Base-by-base conservation (phyloP, 2,329 filamentous ascomycete genomes). In the Fusarium annulatum region DNA sequence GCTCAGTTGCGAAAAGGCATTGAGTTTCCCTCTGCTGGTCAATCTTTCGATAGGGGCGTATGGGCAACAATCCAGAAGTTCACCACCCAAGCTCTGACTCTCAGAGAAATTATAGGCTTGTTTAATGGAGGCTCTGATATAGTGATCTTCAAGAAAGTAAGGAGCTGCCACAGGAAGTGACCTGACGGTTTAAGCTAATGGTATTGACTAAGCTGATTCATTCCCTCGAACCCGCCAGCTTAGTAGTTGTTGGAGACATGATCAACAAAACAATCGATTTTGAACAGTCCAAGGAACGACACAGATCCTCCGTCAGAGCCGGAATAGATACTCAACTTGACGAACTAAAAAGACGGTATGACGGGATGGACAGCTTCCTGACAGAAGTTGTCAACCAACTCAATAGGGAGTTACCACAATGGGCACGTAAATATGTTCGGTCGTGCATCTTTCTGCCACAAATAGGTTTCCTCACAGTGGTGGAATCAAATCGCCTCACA, bases 381-480 rank as follows among this genome's bases (percentile, higher is more conserved):
- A 91, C 89, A 5, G 82, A 90, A 60, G 89, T 94, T 4, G 91
- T 91, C 9, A 84, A 86, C 23, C 87, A 89, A n/a, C 85, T 97
- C 64, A 88, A 88, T 2, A 81, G 82, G 19, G 86, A 87, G 3
- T 84, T 96, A 26, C 92, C 95, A 2, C 85, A 88, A 67, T 87
- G 87, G 86, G 86, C 86, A 23, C 80, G 81, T 33, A 79, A 82
- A 36, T 86, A 88, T 67, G 82, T 92, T 19, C 85, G 87, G 39
- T 95, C 95, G 61, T 97, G 97, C 71, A 92, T 96, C 23, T 97
- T 96, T 80, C 93, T 97, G 70, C 96, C 95, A 1, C 95, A 97
- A 77, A 89, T 98, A 42, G 96, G 96, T 0, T 99, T 98, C 79
- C 88, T 98, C 42, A 93, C 95, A 5, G 91, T 92, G 0, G 91